phyloP scores from a whole-genome alignment of 257 asterid genomes.

The Leonotis leonurus region DNA sequence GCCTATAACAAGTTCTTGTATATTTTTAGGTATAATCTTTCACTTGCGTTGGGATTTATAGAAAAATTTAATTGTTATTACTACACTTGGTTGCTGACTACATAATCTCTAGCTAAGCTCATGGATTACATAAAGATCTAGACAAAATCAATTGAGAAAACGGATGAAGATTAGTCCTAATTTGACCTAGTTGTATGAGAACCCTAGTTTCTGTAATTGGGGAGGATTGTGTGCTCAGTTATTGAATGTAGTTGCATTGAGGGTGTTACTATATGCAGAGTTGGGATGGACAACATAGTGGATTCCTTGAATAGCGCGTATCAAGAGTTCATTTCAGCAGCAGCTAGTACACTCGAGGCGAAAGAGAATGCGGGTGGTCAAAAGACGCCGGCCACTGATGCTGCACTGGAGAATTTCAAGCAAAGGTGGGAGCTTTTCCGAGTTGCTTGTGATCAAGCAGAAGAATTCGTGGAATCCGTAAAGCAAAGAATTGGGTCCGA shows the following conservation, averaged over 20 bases:
- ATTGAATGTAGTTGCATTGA: too few relatives aligned
- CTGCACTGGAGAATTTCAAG: constrained; percentile 82
- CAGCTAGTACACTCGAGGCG: constrained; percentile 61
- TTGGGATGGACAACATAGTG: constrained; percentile 65
- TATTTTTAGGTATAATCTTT: too few relatives aligned
- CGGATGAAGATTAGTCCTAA: too few relatives aligned
- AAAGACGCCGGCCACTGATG: constrained; percentile 65
- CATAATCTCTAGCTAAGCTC: too few relatives aligned
- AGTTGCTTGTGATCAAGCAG: constrained; percentile 93
- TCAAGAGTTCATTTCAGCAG: constrained; percentile 73
- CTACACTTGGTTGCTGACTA: too few relatives aligned
- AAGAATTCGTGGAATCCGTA: constrained; percentile 88
- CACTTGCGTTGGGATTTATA: too few relatives aligned
- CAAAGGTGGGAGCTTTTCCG: constrained; percentile 79
- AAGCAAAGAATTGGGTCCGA: constrained; percentile 95
- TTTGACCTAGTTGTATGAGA: too few relatives aligned
- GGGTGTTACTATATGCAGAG: constrained; percentile 19
- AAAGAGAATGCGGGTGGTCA: constrained; percentile 52
- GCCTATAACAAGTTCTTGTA: too few relatives aligned
- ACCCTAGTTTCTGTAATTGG: background rate
- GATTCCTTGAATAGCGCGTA: constrained; percentile 63
- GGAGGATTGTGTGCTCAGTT: background rate
- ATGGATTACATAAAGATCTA: too few relatives aligned
- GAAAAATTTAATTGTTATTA: too few relatives aligned
- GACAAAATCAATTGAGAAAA: too few relatives aligned